These are phyloP conservation scores for Liquidambar formosana DNA, from an alignment of 164 flowering plant genomes.

Conservation along the genomic window DNA sequence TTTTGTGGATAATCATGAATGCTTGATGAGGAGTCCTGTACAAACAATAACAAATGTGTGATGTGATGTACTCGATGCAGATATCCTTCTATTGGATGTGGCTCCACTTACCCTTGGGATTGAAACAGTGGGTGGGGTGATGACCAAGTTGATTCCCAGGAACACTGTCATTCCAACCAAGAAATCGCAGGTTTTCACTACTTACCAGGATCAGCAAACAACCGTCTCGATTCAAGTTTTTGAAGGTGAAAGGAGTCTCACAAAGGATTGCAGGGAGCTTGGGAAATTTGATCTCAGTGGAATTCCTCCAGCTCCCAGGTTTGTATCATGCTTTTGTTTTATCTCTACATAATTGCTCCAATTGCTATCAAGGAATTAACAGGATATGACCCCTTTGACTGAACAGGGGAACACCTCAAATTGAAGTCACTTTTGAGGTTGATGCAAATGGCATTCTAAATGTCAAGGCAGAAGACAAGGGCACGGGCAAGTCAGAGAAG, in stretches of 20 bases:
- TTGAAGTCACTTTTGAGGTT: conserved; percentile 83
- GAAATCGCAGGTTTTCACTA: conserved; percentile 91
- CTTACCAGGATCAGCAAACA: conserved; percentile 96
- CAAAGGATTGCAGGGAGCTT: conserved; percentile 77
- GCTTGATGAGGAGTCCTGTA: too few species aligned
- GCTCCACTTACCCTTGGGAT: conserved; percentile 91
- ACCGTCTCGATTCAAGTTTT: conserved; percentile 91
- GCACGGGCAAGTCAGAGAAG: conserved; percentile 71
- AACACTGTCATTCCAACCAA: conserved; percentile 92
- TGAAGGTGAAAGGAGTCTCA: conserved; percentile 93
- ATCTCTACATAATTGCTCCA: neutral
- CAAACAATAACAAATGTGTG: neutral
- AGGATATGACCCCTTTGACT: conserved; percentile 3
- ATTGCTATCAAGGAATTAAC: neutral
- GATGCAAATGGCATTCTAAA: conserved; percentile 84
- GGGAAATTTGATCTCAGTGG: conserved; percentile 84
- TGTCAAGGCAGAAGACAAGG: conserved; percentile 85
- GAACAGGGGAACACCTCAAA: conserved; percentile 84
- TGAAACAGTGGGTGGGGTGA: conserved; percentile 92
- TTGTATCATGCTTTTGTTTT: neutral
- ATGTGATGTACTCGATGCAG: conserved; percentile 30
- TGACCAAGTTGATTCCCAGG: conserved; percentile 94
- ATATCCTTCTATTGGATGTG: conserved; percentile 86
- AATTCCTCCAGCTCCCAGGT: conserved; percentile 90
- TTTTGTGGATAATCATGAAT: neutral